These are phyloP conservation scores for Quercus engelmannii DNA, from an alignment of 306 rosid genomes.

Conservation along the genomic window DNA sequence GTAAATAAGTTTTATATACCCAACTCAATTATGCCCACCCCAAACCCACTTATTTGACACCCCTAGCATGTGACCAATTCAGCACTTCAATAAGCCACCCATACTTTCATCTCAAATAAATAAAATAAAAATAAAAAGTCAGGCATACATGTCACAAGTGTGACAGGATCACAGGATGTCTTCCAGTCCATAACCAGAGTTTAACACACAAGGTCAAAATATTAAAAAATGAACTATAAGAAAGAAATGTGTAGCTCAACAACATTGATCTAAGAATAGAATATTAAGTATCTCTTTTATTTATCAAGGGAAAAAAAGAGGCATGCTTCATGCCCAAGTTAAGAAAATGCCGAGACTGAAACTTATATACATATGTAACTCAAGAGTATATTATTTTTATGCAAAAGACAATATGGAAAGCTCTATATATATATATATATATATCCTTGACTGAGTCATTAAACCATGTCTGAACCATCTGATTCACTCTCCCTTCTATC, in stretches of 20 bases:
- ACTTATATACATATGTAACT: neutral
- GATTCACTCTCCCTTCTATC: conserved; percentile 39
- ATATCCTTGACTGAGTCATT: neutral
- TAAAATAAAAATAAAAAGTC: neutral
- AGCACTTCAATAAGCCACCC: no score
- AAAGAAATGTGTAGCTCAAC: neutral
- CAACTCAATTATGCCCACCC: no score
- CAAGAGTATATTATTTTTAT: no score
- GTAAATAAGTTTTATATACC: no score
- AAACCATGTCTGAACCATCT: conserved; percentile 38
- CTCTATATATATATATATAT: no score
- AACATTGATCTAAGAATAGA: neutral
- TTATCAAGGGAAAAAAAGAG: neutral
- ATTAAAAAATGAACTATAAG: neutral
- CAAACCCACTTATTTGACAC: no score
- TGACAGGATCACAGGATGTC: no score
- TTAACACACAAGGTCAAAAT: neutral
- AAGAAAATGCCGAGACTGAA: neutral
- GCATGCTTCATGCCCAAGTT: neutral
- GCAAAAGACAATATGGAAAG: no score
- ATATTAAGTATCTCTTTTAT: neutral
- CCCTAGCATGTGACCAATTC: no score
- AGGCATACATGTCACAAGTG: neutral
- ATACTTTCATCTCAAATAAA: no score
- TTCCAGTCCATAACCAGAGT: no score